Conservation (phyloP, 106 monocot species). For the Hemerocallis citrina region DNA sequence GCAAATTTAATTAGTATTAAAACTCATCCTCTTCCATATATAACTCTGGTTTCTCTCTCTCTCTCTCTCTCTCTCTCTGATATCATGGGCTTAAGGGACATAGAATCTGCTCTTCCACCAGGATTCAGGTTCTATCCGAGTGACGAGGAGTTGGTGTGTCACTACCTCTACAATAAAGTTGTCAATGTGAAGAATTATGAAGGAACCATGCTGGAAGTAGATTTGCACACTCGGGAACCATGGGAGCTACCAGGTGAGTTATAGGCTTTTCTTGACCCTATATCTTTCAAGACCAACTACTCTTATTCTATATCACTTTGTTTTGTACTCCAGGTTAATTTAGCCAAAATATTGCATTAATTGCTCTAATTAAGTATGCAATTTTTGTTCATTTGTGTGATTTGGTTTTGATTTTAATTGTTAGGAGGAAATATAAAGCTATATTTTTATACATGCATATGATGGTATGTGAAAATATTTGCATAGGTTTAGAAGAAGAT, state of each 20-base stretch:
- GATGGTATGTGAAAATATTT: too few species aligned
- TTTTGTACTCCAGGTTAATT: background rate
- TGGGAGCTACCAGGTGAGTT: conserved; percentile 72
- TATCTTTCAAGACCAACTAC: too few species aligned
- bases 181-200: conserved; percentile 22
- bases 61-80: background rate
- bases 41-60: too few species aligned
- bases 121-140: conserved; percentile 70
- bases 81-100: conserved; percentile 39
- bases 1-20: too few species aligned
- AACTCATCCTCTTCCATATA: background rate
- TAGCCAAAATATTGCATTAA: too few species aligned
- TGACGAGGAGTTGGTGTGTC: conserved; percentile 60
- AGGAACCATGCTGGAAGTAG: conserved; percentile 65
- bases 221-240: conserved; percentile 58
- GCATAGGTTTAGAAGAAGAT: too few species aligned
- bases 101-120: conserved; percentile 52
- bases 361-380: too few species aligned
- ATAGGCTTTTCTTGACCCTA: too few species aligned
- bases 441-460: too few species aligned
- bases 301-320: background rate
- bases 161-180: conserved; percentile 65
- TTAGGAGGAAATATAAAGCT: too few species aligned
- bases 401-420: too few species aligned
- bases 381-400: too few species aligned